Evolutionary conservation across 73 alveolate species (phyloP), one percentile per base, ranked within the genome.

Genomic region (Paramecium caudatum): DNA sequence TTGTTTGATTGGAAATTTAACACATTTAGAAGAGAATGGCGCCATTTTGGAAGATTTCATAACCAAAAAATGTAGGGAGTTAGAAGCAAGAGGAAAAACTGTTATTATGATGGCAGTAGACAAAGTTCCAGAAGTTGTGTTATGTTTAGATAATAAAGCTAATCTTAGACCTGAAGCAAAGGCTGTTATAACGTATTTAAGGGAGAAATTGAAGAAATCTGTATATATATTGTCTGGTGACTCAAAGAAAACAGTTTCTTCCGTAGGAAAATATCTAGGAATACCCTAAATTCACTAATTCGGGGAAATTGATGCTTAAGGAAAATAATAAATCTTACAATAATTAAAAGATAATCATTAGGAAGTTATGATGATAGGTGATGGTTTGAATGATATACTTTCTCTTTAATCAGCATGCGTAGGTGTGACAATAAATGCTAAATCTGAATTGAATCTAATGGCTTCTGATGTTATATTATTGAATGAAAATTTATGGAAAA

Each of bases 281-380:
- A 86, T 86, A 33, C 90, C 93, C 15, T 19, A 46, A 0, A 49
- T 15, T 6, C 10, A 62, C 19, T 17, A 47, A 8, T 62, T 36
- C 46, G 93, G 90, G 39, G 93, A 86, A 37, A 62, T 55, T 7
- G 93, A 86, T 63, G 93, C 93, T 34, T 39, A 86, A 30, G 84
- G 93, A 25, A 86, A 86, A 25, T 23, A 63, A 8, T 13, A 1
- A 23, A 46, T 86, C 3, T 15, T 86, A 37, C 17, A 63, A 36
- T 45, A 63, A 12, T 32, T 86, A 1, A 86, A 55, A 15, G 50
- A 62, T 3, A 63, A 46, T 30, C 34, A 63, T 6, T 62, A 86
- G 5, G 93, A 86, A 23, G 93, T 65, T 25, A 86, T 86, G 90
- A 86, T 86, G 93, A 86, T 86, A 41, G 93, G 93, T 10, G 93